A percentile compares a stretch with the other conserved stretches of the same genome.
phyloP scores from a whole-genome alignment of 2,329 filamentous ascomycete species.

The Aspergillus brasiliensis region DNA sequence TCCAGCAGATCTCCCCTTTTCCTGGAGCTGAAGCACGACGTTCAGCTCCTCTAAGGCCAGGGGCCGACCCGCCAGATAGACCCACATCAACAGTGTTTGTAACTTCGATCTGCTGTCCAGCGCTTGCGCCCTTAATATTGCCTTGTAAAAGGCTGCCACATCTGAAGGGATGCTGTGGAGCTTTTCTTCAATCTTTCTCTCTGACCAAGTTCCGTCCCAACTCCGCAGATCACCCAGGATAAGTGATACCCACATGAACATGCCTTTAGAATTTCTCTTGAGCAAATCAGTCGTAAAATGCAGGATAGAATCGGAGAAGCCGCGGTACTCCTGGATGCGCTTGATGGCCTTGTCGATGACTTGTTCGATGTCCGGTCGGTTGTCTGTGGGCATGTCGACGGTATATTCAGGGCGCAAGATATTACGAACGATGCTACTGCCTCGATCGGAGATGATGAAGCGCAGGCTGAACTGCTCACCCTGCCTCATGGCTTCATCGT shows the following conservation, averaged over 20 bases:
- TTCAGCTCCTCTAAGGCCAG: not conserved
- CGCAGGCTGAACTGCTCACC: not conserved
- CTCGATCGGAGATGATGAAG: not conserved
- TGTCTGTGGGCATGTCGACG: not conserved
- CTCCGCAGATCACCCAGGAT: not conserved
- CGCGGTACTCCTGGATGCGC: not conserved
- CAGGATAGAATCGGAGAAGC: not conserved
- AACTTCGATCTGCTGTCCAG: not conserved
- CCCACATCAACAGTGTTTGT: not conserved
- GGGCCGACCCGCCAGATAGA: not conserved
- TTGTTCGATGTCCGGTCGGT: not conserved
- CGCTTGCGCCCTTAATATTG: not conserved
- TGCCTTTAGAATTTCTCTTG: not conserved
- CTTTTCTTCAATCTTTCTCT: not conserved
- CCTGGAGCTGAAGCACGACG: not conserved
- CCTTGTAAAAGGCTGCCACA: slow-evolving; percentile 1
- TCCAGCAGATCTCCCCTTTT: not conserved
- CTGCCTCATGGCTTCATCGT: not conserved
- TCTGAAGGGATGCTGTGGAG: slow-evolving; percentile 1
- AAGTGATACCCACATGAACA: slow-evolving; percentile 8
- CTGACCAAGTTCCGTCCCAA: not conserved
- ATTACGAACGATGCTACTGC: not conserved
- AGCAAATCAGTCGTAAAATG: not conserved
- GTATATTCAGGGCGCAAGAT: not conserved
- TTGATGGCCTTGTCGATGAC: not conserved